phyloP scores from a whole-genome alignment of 805 yeast species.

The Ogataea trehalophila region DNA sequence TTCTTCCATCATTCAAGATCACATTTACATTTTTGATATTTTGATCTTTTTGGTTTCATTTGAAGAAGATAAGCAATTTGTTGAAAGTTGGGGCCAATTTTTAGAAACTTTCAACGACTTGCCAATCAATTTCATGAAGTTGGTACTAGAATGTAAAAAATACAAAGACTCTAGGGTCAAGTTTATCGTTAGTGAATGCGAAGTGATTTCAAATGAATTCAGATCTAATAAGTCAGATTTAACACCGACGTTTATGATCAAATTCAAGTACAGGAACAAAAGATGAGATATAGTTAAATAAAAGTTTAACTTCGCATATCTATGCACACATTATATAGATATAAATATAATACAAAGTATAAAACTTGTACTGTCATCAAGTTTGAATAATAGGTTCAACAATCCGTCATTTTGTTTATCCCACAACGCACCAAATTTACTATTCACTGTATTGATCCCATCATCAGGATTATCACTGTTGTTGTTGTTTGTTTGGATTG shows the following conservation, averaged over 20 bases:
- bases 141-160: conserved; percentile 51
- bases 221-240: conserved; percentile 2
- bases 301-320: neutral
- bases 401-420: conserved; percentile 52
- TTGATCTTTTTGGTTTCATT: conserved; percentile 52
- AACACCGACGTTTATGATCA: conserved; percentile 17
- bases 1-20: conserved; percentile 36
- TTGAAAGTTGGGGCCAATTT: conserved; percentile 39
- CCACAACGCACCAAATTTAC: conserved; percentile 53
- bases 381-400: conserved; percentile 31
- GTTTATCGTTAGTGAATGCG: conserved; percentile 24
- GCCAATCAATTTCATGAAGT: conserved; percentile 64
- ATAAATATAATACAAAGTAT: conserved; percentile 32
- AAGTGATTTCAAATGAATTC: conserved; percentile 11
- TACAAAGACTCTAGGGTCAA: conserved; percentile 20
- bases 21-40: conserved; percentile 56
- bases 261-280: conserved; percentile 10
- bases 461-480: too few relatives aligned
- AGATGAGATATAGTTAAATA: conserved; percentile 1
- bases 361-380: conserved; percentile 15
- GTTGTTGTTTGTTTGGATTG: conserved; percentile 1
- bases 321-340: conserved; percentile 3
- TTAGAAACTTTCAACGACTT: conserved; percentile 70
- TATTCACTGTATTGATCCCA: neutral
- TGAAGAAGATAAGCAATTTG: conserved; percentile 40